Conservation (phyloP, 2,329 filamentous ascomycete species). For the Didymella sp. region DNA sequence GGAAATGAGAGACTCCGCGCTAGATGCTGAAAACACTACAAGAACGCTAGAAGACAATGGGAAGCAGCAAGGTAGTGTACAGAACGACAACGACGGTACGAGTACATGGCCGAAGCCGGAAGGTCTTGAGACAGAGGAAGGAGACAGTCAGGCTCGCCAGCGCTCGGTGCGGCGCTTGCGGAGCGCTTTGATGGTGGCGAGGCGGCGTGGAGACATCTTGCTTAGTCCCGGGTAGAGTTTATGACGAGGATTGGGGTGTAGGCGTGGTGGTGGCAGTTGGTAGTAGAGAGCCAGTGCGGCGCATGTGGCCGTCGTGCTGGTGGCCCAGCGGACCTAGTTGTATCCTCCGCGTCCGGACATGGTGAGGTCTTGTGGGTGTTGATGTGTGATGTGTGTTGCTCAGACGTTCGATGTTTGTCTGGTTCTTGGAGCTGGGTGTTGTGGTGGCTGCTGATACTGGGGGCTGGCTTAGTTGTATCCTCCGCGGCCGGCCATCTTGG, state of each 20-base stretch:
- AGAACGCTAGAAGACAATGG: neutral
- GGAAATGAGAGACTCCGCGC: no score
- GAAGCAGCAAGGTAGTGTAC: neutral
- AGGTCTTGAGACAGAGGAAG: neutral
- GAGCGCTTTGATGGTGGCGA: neutral
- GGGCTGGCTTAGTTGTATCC: constrained; percentile 47
- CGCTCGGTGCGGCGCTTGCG: neutral
- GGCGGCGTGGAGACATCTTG: neutral
- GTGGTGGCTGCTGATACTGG: no score
- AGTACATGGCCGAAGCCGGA: constrained; percentile 1
- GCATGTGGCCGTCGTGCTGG: no score
- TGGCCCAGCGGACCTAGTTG: neutral
- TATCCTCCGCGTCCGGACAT: neutral
- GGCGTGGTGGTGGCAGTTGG: neutral
- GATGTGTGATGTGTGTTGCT: neutral
- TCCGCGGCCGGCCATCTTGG: constrained; percentile 43
- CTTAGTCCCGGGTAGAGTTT: no score
- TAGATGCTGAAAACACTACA: no score
- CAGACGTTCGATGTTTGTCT: no score
- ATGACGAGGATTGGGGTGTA: neutral
- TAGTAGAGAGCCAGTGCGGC: no score
- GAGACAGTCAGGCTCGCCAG: neutral
- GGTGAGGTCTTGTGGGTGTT: neutral
- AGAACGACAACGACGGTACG: neutral
- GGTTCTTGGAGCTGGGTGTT: no score